Base-by-base conservation (phyloP, 495 filamentous ascomycete species). In the Daldinia loculata region DNA sequence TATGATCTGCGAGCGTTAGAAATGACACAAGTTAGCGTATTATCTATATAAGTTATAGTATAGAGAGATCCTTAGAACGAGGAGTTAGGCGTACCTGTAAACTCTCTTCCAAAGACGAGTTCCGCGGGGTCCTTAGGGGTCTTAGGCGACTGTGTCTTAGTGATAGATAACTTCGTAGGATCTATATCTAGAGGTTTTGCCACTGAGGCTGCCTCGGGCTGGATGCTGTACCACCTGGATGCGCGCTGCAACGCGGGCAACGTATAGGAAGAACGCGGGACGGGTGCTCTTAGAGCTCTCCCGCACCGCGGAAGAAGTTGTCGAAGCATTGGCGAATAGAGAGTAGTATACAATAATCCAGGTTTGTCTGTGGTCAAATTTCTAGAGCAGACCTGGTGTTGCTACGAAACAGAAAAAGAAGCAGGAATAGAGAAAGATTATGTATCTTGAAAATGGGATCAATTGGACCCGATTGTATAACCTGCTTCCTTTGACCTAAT, bases 51-150 rank as follows among this genome's bases (percentile, higher is more conserved):
- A 56, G 53, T 19, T 19, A 9, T 56, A 22, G 29, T 22, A 56
- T 30, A 30, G 14, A 6, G 6, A 43, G 38, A 29, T 43, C 2
- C 9, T 5, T 9, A 19, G 53, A 15, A n/a, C 3, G 30, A 17
- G 30, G 29, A 26, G 8, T 39, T 30, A 32, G 30, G 27, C 75
- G 39, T 80, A 93, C 92, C 93, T 62, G 94, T 97, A 79, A 98
- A 99, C 19, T 88, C 91, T 66, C 87, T 86, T 57, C 94, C 94
- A 76, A 98, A 98, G 55, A 98, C 83, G 32, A 98, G 87, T 55
- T 96, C 86, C 75, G 96, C 84, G 29, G 92, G 86, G 52, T 92
- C 88, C 17, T 84, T 84, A 48, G 93, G 83, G 26, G 84, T 74
- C 82, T 94, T 94, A 9, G 95, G 96, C 4, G 89, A 89, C 19